phyloP scores from a whole-genome alignment of 768 basidiomycete species.

The Leccinum boreale region DNA sequence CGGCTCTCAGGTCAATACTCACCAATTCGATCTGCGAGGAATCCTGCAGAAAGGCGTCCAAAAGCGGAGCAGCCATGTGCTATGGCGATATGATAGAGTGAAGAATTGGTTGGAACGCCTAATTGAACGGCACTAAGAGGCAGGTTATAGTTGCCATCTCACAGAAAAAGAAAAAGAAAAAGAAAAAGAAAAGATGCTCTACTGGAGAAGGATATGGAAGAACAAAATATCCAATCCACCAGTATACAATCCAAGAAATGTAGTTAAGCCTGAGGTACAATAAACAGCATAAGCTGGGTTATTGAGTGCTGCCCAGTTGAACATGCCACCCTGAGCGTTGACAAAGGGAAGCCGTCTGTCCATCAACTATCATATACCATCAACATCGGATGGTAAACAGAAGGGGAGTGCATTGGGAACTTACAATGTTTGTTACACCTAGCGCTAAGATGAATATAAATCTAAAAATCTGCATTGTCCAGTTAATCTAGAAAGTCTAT shows the following conservation, averaged over 20 bases:
- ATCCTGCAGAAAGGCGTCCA: constrained; percentile 55
- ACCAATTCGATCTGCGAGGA: constrained; percentile 55
- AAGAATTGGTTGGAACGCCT: constrained; percentile 47
- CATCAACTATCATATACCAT: constrained; percentile 21
- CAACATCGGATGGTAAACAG: background rate
- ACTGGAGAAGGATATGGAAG: no score
- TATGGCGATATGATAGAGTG: constrained; percentile 65
- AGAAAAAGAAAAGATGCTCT: background rate
- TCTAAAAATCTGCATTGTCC: constrained; percentile 71
- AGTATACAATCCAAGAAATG: constrained; percentile 73
- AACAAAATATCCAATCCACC: constrained; percentile 32
- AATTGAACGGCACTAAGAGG: constrained; percentile 50
- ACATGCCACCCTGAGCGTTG: constrained; percentile 52
- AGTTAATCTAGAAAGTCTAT: constrained; percentile 46
- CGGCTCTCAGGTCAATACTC: background rate
- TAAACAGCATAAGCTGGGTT: constrained; percentile 51
- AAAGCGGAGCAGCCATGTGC: constrained; percentile 63
- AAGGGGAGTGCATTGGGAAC: constrained; percentile 4
- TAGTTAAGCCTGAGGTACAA: constrained; percentile 46
- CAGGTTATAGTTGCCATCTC: constrained; percentile 27
- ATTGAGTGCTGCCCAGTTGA: constrained; percentile 51
- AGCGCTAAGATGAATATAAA: constrained; percentile 51
- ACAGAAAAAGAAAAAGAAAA: background rate
- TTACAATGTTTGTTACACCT: constrained; percentile 45
- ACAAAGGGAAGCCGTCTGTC: constrained; percentile 52